Evolutionary conservation across 2,329 filamentous ascomycete genomes (phyloP).

Genomic region (Xylariaceae sp.): DNA sequence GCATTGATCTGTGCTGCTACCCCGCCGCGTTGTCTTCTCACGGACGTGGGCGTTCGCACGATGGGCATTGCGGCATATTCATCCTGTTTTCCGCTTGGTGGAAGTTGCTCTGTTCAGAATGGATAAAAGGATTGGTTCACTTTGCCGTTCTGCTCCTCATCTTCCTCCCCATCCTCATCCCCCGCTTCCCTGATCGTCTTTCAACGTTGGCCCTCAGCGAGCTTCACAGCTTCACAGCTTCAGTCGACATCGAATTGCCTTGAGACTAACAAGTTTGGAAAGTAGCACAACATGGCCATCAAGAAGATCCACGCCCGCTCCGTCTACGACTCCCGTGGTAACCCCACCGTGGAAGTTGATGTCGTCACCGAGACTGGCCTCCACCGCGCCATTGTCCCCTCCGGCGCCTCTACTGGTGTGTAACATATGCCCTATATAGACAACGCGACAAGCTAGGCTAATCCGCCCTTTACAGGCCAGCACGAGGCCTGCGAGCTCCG

Average conservation of each 20-base stretch:
- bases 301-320: constrained; percentile 86
- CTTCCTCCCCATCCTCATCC: neutral
- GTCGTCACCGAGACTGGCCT: constrained; percentile 93
- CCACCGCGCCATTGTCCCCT: constrained; percentile 95
- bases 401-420: constrained; percentile 88
- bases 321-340: constrained; percentile 97
- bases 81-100: neutral
- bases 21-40: neutral
- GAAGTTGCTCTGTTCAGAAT: neutral
- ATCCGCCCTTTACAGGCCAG: constrained; percentile 53
- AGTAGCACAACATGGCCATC: constrained; percentile 69
- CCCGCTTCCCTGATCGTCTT: neutral
- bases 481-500: constrained; percentile 89
- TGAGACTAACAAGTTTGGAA: constrained; percentile 7
- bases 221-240: neutral
- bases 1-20: neutral
- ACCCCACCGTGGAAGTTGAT: constrained; percentile 98
- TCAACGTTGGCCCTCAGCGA: neutral
- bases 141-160: neutral
- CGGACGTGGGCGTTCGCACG: neutral
- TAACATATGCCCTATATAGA: constrained; percentile 28
- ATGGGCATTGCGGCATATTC: constrained; percentile 15
- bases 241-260: neutral
- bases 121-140: constrained; percentile 3
- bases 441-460: constrained; percentile 18